phyloP scores from a whole-genome alignment of 2,329 filamentous ascomycete species.

The Dothideomycetes sp. region DNA sequence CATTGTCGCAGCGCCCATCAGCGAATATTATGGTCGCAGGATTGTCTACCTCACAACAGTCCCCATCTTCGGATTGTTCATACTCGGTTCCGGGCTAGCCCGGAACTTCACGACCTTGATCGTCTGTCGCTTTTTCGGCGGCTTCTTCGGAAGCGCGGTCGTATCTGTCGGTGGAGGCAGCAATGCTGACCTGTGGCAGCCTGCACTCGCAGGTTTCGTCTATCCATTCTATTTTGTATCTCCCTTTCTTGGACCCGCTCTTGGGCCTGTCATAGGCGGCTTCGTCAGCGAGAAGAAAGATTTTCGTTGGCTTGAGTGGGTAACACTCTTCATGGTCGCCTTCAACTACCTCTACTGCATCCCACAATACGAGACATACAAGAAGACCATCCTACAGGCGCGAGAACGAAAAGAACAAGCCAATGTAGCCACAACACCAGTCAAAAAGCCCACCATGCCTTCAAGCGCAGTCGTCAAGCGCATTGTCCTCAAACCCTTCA shows the following conservation, averaged over 20 bases:
- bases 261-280: conserved; percentile 43
- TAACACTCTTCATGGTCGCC: conserved; percentile 16
- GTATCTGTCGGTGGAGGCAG: conserved; percentile 36
- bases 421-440: no score
- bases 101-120: conserved; percentile 43
- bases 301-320: conserved; percentile 48
- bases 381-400: conserved; percentile 25
- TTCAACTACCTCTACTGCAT: not conserved
- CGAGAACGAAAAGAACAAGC: conserved; percentile 16
- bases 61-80: conserved; percentile 46
- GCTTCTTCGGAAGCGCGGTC: conserved; percentile 47
- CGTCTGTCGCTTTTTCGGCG: conserved; percentile 59
- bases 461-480: not conserved
- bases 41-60: conserved; percentile 42
- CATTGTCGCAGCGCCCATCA: conserved; percentile 49
- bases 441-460: not conserved
- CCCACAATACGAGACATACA: conserved; percentile 22
- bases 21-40: conserved; percentile 48
- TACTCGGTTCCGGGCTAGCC: conserved; percentile 45
- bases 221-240: conserved; percentile 35
- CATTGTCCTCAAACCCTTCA: conserved; percentile 25
- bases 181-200: conserved; percentile 36
- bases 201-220: conserved; percentile 34
- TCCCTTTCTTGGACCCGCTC: conserved; percentile 32
- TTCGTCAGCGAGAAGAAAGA: conserved; percentile 40